These are phyloP conservation scores for Paramecium pentaurelia DNA, from an alignment of 73 alveolate species.

Conservation along the genomic window DNA sequence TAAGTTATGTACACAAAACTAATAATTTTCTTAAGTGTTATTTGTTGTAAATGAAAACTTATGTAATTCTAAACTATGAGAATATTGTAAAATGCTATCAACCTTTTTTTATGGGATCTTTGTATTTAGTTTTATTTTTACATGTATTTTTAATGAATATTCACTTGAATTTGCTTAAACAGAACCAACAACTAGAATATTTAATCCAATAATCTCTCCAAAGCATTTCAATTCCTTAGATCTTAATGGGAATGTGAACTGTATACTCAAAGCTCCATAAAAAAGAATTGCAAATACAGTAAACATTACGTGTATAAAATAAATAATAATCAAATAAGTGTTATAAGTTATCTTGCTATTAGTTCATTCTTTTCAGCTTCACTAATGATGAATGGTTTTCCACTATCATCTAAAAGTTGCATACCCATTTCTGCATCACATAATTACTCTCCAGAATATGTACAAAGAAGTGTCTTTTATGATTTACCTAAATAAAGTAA, in stretches of 20 bases:
- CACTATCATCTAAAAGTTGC: conserved; percentile 6
- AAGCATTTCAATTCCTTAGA: not conserved
- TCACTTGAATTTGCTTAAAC: not conserved
- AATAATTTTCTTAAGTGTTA: not conserved
- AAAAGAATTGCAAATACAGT: not conserved
- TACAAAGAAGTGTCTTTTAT: not conserved
- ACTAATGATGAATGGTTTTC: not conserved
- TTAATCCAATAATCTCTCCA: conserved; percentile 19
- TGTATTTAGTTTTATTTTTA: not conserved
- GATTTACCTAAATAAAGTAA: not conserved
- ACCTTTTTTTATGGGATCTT: not conserved
- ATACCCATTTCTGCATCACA: conserved; percentile 44
- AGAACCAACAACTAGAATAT: conserved; percentile 1
- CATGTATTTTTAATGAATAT: conserved; percentile 4
- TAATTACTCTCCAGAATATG: conserved; percentile 2
- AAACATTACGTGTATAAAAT: not conserved
- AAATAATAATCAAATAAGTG: not conserved
- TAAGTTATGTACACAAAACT: conserved; percentile 29
- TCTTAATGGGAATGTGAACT: not conserved
- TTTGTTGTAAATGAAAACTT: conserved; percentile 45
- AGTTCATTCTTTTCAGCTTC: not conserved
- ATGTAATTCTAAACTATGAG: not conserved
- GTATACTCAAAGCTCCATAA: not conserved
- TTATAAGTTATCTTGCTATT: not conserved
- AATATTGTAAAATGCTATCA: not conserved